Evolutionary conservation across 257 asterid species (phyloP).

Genomic region (Rehmannia glutinosa): DNA sequence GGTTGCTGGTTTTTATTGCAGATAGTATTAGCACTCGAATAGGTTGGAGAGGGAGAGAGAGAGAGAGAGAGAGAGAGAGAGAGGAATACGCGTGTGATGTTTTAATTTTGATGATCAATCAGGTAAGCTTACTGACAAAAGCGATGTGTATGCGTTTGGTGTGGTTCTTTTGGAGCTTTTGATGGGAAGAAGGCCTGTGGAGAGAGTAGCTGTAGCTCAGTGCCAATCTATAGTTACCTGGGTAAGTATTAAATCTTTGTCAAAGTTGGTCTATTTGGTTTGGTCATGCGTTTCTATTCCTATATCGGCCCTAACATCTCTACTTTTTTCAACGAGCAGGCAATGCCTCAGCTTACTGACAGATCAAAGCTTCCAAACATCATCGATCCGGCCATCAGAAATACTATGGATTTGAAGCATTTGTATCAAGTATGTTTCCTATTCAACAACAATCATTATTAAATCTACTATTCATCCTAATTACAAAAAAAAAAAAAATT

Average conservation of each 20-base stretch:
- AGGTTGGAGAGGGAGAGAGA: too few relatives aligned
- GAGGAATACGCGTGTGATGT: too few relatives aligned
- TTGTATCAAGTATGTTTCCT: constrained; percentile 67
- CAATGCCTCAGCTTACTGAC: constrained; percentile 95
- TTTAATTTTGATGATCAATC: too few relatives aligned
- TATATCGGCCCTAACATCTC: neutral
- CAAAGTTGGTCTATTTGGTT: neutral
- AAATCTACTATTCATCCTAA: neutral
- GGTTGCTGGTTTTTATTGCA: neutral
- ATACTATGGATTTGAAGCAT: constrained; percentile 91
- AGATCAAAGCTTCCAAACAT: constrained; percentile 86
- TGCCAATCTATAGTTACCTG: constrained; percentile 84
- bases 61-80: too few relatives aligned
- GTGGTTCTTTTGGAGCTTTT: constrained; percentile 90
- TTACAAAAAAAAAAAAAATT: neutral
- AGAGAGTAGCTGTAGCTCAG: constrained; percentile 59
- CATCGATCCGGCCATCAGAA: constrained; percentile 76
- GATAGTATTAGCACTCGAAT: neutral
- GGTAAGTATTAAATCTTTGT: constrained; percentile 40
- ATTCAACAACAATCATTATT: neutral
- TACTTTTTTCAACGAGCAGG: constrained; percentile 47
- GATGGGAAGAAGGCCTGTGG: constrained; percentile 82
- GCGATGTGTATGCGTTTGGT: constrained; percentile 93
- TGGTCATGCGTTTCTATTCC: neutral
- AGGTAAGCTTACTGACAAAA: constrained; percentile 94